Evolutionary conservation across 345 rosid species (phyloP).

Genomic region (Populus nigra): DNA sequence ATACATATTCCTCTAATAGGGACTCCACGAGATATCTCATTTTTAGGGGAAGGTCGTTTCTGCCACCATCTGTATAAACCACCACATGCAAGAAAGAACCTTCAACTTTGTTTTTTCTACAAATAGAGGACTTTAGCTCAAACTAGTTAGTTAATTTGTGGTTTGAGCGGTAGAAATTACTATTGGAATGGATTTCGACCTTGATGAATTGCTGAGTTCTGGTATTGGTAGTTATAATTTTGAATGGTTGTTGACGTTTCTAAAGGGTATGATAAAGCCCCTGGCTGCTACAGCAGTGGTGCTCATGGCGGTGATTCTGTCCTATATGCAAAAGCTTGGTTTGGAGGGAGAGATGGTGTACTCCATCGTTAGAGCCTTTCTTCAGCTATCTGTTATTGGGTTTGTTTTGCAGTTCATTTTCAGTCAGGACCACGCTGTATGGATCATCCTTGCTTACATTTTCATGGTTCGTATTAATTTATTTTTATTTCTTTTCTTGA

Average conservation of each 20-base stretch:
- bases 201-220: neutral
- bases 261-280: conserved; percentile 79
- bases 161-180: neutral
- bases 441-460: conserved; percentile 84
- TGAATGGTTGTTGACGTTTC: conserved; percentile 55
- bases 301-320: conserved; percentile 59
- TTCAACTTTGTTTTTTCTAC: neutral
- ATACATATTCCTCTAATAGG: neutral
- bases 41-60: conserved; percentile 34
- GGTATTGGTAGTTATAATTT: conserved; percentile 29
- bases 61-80: too few species aligned
- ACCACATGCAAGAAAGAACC: neutral
- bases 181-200: neutral
- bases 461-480: conserved; percentile 55
- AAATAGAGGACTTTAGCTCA: too few species aligned
- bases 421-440: conserved; percentile 39
- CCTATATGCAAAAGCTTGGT: conserved; percentile 59
- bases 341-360: conserved; percentile 79
- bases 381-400: conserved; percentile 81
- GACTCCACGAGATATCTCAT: conserved; percentile 22
- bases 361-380: conserved; percentile 65
- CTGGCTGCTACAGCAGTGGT: conserved; percentile 75
- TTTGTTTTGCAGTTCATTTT: conserved; percentile 92
- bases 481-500: neutral
- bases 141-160: neutral